Evolutionary conservation across 2,329 filamentous ascomycete species (phyloP), one percentile per base, ranked within the genome.

Genomic region (Septoria petroselini): DNA sequence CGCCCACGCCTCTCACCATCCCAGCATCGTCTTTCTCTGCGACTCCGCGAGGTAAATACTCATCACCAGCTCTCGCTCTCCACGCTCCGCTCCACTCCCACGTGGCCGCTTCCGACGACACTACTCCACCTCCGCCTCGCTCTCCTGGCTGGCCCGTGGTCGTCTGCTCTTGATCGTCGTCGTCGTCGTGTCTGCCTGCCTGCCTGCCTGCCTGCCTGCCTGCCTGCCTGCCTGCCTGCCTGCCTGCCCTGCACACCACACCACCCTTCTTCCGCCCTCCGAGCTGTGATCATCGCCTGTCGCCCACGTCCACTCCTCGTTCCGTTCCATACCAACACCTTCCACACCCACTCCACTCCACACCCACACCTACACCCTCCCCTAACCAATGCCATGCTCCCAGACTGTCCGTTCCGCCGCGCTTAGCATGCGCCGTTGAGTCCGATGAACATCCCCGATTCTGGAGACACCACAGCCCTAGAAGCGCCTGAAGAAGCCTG

Each of bases 401-500:
- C 42, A 45, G 42, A 27, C 42, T 23, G 31, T 37, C 21, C 27
- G 30, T 45, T 19, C 30, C 29, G 37, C 37, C 17, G 45, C 45
- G 37, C 45, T 23, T 40, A 41, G 42, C 12, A 51, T 51, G 48
- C 48, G 48, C 48, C 23, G 21, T 41, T 51, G 35, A 45, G 17
- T 17, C 55, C 53, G 50, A 64, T 64, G 62, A 62, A 58, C 50
- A 47, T 52, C 46, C 35, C 35, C 38, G 43, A 52, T 29, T 31
- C 37, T 34, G 45, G 45, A 40, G 9, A 30, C 23, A 35, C 23
- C 15, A 15, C 37, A 41, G 19, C 44, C 18, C 62, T 61, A 52
- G 60, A 59, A 48, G 53, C 71, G 76, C 78, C 68, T 73, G 72
- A 58, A 78, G 74, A 79, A 67, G 70, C 76, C 64, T 78, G 84